phyloP scores from a whole-genome alignment of 345 rosid species.

The Lumnitzera littorea region DNA sequence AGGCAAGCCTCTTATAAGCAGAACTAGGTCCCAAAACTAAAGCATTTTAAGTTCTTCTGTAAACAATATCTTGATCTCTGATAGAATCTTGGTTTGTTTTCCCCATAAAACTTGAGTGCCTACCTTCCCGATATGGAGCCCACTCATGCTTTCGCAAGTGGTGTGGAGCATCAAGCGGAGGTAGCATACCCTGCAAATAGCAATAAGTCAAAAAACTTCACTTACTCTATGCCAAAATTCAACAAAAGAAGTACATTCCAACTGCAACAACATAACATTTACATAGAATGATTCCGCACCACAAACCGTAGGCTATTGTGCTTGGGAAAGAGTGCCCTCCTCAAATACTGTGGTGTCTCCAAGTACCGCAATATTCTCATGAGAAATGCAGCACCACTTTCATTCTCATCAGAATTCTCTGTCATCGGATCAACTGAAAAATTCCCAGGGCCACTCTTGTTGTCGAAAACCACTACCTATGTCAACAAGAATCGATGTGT shows the following conservation, averaged over 20 bases:
- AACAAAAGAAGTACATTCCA: neutral
- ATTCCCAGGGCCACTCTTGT: constrained; percentile 29
- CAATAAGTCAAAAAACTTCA: neutral
- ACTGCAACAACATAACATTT: no score
- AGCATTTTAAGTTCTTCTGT: no score
- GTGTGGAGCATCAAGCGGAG: constrained; percentile 97
- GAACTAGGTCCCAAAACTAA: no score
- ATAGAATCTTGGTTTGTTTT: no score
- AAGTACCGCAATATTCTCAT: constrained; percentile 70
- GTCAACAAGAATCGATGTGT: neutral
- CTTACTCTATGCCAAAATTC: neutral
- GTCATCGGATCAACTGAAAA: constrained; percentile 13
- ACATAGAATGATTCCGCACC: constrained; percentile 30
- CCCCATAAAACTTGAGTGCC: neutral
- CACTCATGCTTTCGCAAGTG: constrained; percentile 96
- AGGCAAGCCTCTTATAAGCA: no score
- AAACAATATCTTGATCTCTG: no score
- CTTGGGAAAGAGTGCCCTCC: constrained; percentile 78
- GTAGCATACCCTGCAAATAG: constrained; percentile 67
- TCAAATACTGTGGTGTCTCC: constrained; percentile 89
- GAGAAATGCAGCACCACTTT: constrained; percentile 75
- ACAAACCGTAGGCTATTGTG: constrained; percentile 74
- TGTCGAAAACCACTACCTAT: constrained; percentile 87
- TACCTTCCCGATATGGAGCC: constrained; percentile 87
- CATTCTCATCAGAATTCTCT: constrained; percentile 38